Percentiles rank a stretch among this genome's conserved stretches.
These are phyloP conservation scores for Solanum corneliomulleri DNA, from an alignment of 257 asterid genomes.

Conservation along the genomic window DNA sequence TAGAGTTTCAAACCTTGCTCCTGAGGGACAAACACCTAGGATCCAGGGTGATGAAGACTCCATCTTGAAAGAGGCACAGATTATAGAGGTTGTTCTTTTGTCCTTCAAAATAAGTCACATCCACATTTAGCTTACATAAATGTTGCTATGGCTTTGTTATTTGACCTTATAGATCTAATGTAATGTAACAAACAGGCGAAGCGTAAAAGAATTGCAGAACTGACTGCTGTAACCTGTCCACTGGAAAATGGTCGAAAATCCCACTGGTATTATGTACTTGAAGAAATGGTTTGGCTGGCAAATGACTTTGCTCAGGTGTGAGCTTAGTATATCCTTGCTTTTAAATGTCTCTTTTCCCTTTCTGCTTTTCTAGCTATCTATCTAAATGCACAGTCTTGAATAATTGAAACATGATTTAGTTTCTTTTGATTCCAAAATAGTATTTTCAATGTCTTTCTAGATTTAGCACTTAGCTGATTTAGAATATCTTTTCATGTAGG, in stretches of 20 bases:
- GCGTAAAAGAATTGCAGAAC: constrained; percentile 58
- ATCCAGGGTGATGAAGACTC: constrained; percentile 70
- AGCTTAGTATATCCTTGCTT: not conserved
- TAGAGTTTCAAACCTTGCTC: constrained; percentile 25
- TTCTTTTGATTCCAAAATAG: not conserved
- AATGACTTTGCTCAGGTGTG: constrained; percentile 98
- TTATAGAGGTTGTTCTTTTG: constrained; percentile 57
- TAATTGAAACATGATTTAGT: not conserved
- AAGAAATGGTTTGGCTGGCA: constrained; percentile 97
- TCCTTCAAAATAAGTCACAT: not conserved
- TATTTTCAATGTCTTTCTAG: not conserved
- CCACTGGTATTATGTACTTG: constrained; percentile 92
- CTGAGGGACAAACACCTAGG: constrained; percentile 24
- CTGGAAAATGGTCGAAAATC: constrained; percentile 32
- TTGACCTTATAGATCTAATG: constrained; percentile 28
- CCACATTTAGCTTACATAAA: not conserved
- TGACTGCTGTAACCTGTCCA: constrained; percentile 39
- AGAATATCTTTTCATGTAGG: constrained; percentile 30
- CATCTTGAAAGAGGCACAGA: constrained; percentile 73
- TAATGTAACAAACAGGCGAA: constrained; percentile 60
- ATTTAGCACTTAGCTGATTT: not conserved
- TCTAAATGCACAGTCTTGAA: not conserved
- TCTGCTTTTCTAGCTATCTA: not conserved
- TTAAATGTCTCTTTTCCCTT: not conserved
- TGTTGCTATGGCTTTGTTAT: constrained; percentile 4